Evolutionary conservation across 2,329 filamentous ascomycete genomes (phyloP).

Genomic region (Aspergillus luchuensis): DNA sequence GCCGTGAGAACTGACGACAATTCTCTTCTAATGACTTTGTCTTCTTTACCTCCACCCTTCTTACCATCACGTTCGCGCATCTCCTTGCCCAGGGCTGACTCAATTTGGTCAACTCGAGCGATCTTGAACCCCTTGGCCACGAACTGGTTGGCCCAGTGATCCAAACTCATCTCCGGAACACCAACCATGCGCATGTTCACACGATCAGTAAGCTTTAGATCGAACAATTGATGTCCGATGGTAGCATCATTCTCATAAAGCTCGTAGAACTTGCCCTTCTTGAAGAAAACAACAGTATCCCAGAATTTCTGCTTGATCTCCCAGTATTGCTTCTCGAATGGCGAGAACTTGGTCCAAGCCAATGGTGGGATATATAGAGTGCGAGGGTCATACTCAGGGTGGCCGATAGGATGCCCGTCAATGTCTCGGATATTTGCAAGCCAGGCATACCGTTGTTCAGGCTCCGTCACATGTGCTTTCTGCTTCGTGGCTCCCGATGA

Average conservation of each 20-base stretch:
- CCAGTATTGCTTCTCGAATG: constrained; percentile 99
- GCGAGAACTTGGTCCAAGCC: constrained; percentile 80
- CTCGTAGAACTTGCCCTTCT: constrained; percentile 99
- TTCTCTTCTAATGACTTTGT: constrained; percentile 92
- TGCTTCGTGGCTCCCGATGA: constrained; percentile 46
- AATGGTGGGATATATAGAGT: constrained; percentile 85
- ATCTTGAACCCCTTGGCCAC: constrained; percentile 98
- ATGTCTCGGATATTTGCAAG: constrained; percentile 82
- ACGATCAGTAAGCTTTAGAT: constrained; percentile 94
- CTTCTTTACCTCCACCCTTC: constrained; percentile 63
- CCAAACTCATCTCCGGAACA: constrained; percentile 91
- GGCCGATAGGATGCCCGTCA: constrained; percentile 72
- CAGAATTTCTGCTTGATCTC: constrained; percentile 98
- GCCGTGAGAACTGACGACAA: constrained; percentile 87
- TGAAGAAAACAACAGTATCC: constrained; percentile 99
- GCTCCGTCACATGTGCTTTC: constrained; percentile 79
- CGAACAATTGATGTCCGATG: constrained; percentile 92
- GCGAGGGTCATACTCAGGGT: constrained; percentile 88
- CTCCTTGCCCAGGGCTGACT: constrained; percentile 92
- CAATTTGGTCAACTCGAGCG: constrained; percentile 92
- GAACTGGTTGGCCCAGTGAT: constrained; percentile 97
- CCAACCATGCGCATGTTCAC: constrained; percentile 99
- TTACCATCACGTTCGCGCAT: constrained; percentile 85
- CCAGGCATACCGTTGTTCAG: constrained; percentile 87
- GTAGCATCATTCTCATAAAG: constrained; percentile 97